These are phyloP conservation scores for Podila horticola DNA, from an alignment of 192 early-diverging fungal species.

Conservation along the genomic window DNA sequence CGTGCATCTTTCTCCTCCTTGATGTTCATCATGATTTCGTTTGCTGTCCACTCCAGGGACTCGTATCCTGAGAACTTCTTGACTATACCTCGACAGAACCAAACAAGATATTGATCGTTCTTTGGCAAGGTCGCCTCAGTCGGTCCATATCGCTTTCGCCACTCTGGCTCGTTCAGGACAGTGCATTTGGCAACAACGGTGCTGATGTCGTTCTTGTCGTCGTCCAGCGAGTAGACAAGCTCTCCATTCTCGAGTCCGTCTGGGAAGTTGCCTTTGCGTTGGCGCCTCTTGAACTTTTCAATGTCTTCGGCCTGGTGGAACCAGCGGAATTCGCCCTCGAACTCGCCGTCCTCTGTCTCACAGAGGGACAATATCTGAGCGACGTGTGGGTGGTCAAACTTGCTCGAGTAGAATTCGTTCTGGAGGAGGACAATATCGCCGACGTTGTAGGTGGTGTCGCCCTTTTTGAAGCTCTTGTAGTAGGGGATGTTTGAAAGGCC, in stretches of 20 bases:
- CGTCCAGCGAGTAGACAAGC: slow-evolving; percentile 42
- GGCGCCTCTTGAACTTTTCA: slow-evolving; percentile 19
- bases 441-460: slow-evolving; percentile 48
- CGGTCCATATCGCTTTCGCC: slow-evolving; percentile 48
- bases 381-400: slow-evolving; percentile 52
- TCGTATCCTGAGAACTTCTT: slow-evolving; percentile 26
- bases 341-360: slow-evolving; percentile 62
- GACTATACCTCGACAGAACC: slow-evolving; percentile 29
- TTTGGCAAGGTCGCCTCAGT: background rate
- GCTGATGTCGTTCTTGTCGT: slow-evolving; percentile 40
- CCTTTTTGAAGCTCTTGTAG: slow-evolving; percentile 54
- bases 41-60: slow-evolving; percentile 31
- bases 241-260: slow-evolving; percentile 44
- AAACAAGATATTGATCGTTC: slow-evolving; percentile 1
- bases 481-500: slow-evolving; percentile 67
- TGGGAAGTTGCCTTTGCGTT: slow-evolving; percentile 33
- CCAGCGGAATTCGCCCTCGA: slow-evolving; percentile 64
- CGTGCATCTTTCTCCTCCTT: slow-evolving; percentile 31
- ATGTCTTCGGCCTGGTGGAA: slow-evolving; percentile 59
- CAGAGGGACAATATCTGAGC: slow-evolving; percentile 65
- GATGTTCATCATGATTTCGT: slow-evolving; percentile 26
- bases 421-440: slow-evolving; percentile 47
- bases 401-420: slow-evolving; percentile 33
- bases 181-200: slow-evolving; percentile 43
- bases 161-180: slow-evolving; percentile 59